Evolutionary conservation across 2,329 filamentous ascomycete species (phyloP).

Genomic region (Ophidiomyces ophidiicola): DNA sequence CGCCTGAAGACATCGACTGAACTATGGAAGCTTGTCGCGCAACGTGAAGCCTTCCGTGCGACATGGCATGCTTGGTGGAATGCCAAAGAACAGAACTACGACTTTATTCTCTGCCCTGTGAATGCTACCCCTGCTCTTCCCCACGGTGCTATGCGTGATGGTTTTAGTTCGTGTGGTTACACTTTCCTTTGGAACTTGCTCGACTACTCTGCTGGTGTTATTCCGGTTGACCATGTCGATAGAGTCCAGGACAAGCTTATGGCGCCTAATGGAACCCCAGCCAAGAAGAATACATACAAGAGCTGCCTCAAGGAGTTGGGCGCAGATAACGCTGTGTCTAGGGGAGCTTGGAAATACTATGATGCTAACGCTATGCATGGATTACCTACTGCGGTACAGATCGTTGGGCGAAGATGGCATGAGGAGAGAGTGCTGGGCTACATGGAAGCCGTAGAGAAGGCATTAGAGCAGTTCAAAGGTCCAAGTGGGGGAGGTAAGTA

Average conservation of each 20-base stretch:
- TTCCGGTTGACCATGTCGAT: constrained; percentile 80
- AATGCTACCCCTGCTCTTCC: constrained; percentile 85
- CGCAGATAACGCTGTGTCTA: constrained; percentile 63
- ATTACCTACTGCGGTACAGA: constrained; percentile 72
- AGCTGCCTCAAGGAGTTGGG: constrained; percentile 26
- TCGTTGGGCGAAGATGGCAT: constrained; percentile 66
- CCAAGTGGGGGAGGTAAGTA: constrained; percentile 27
- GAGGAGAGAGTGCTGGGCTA: constrained; percentile 77
- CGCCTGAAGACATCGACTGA: constrained; percentile 60
- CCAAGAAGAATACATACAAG: constrained; percentile 33
- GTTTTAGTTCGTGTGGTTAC: constrained; percentile 77
- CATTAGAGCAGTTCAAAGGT: constrained; percentile 43
- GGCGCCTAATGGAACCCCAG: constrained; percentile 29
- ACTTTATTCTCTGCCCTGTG: constrained; percentile 70
- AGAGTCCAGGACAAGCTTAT: constrained; percentile 52
- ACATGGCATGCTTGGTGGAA: constrained; percentile 83
- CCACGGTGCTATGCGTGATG: constrained; percentile 74
- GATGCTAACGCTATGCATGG: constrained; percentile 74
- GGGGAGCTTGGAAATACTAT: constrained; percentile 76
- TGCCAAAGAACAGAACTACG: constrained; percentile 52
- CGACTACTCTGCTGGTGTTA: constrained; percentile 70
- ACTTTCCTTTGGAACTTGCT: constrained; percentile 91
- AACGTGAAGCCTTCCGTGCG: constrained; percentile 64
- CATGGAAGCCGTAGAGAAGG: constrained; percentile 68
- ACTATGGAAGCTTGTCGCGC: constrained; percentile 68